Percentiles rank a stretch among this genome's conserved stretches.
These are phyloP conservation scores for Irpex rosettiformis DNA, from an alignment of 1,284 basidiomycete species.

Conservation along the genomic window DNA sequence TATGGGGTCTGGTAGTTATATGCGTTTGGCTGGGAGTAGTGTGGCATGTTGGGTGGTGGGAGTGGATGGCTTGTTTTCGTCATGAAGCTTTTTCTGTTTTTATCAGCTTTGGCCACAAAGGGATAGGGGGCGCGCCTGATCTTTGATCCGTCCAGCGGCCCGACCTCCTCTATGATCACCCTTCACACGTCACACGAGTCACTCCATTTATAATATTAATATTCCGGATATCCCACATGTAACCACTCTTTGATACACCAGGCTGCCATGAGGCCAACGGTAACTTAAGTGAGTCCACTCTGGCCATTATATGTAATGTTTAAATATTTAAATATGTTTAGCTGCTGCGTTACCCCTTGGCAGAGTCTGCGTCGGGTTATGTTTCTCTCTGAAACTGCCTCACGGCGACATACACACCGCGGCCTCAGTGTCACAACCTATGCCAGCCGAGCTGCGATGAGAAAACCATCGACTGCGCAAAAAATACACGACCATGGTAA, in stretches of 20 bases:
- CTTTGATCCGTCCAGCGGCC: not conserved
- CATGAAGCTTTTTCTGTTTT: not conserved
- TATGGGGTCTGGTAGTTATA: conserved; percentile 9
- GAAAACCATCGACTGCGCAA: not conserved
- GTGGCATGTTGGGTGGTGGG: conserved; percentile 11
- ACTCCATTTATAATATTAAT: not conserved
- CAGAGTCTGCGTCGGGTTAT: not conserved
- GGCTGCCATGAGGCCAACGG: conserved; percentile 4
- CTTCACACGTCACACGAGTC: not conserved
- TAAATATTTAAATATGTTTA: no score
- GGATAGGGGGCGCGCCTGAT: not conserved
- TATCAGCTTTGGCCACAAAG: conserved; percentile 1
- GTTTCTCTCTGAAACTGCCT: not conserved
- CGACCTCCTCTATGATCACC: not conserved
- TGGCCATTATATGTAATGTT: no score
- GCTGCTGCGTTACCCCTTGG: no score
- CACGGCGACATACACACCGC: not conserved
- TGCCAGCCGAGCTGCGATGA: not conserved
- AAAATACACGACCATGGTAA: not conserved
- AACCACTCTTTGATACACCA: conserved; percentile 4
- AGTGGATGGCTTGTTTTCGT: conserved; percentile 11
- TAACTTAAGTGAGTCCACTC: not conserved
- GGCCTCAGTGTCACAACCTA: not conserved
- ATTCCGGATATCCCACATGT: not conserved
- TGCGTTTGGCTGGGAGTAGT: conserved; percentile 9